phyloP scores from a whole-genome alignment of 2,329 filamentous ascomycete species.

The Talaromyces sp. region DNA sequence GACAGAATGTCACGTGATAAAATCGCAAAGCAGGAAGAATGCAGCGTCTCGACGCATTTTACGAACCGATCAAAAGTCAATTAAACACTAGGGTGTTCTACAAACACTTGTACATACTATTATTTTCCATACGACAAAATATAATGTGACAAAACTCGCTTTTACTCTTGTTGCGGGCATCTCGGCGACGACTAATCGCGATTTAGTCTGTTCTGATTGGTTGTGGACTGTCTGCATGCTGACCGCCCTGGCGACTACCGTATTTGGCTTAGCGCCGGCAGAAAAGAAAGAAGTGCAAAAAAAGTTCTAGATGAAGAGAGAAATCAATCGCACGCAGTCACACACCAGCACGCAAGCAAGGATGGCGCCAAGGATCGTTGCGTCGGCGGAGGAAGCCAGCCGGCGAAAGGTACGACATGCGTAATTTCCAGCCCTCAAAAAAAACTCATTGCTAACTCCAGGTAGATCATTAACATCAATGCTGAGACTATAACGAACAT shows the following conservation, averaged over 20 bases:
- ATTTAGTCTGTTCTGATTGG: slow-evolving; percentile 8
- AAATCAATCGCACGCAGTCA: background rate
- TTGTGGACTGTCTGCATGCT: background rate
- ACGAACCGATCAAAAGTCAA: background rate
- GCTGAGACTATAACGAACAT: slow-evolving; percentile 87
- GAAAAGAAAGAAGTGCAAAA: slow-evolving; percentile 9
- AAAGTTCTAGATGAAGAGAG: slow-evolving; percentile 4
- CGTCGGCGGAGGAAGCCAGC: slow-evolving; percentile 40
- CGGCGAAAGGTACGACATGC: slow-evolving; percentile 35
- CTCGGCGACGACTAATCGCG: slow-evolving; percentile 2
- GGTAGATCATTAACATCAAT: slow-evolving; percentile 80
- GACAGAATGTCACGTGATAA: slow-evolving; percentile 30
- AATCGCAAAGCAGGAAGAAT: background rate
- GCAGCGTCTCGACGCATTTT: background rate
- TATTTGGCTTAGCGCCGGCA: slow-evolving; percentile 2
- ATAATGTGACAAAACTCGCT: background rate
- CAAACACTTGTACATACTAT: background rate
- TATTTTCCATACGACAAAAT: background rate
- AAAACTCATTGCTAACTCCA: slow-evolving; percentile 9
- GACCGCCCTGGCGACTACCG: background rate
- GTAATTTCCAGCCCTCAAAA: background rate
- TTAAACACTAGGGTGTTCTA: background rate
- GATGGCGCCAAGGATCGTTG: slow-evolving; percentile 39
- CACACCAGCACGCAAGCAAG: slow-evolving; percentile 8
- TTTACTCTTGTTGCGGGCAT: background rate